phyloP scores from a whole-genome alignment of 352 stramenopile genomes.

The Pythium guiyangense region DNA sequence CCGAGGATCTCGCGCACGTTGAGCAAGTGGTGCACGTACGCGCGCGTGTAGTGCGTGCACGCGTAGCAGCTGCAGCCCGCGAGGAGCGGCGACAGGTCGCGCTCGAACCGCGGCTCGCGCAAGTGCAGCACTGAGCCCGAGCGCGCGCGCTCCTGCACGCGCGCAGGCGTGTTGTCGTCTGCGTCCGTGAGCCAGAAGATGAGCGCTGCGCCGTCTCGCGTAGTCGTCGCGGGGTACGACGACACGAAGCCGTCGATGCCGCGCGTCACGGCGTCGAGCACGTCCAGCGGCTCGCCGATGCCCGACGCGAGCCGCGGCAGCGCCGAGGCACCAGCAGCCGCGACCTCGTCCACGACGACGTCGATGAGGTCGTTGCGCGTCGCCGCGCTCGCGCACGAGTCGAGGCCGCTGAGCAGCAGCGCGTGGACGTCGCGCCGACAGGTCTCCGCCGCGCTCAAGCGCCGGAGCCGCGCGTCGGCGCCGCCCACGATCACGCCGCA shows the following conservation, averaged over 20 bases:
- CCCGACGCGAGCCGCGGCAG: slow-evolving; percentile 63
- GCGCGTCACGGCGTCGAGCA: slow-evolving; percentile 41
- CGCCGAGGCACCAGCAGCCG: slow-evolving; percentile 1
- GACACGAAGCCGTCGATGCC: slow-evolving; percentile 73
- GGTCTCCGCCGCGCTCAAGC: slow-evolving; percentile 51
- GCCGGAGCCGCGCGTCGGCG: slow-evolving; percentile 45
- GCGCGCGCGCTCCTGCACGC: slow-evolving; percentile 18
- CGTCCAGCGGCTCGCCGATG: slow-evolving; percentile 58
- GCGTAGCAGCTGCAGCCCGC: slow-evolving; percentile 67
- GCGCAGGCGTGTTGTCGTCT: slow-evolving; percentile 29
- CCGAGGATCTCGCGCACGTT: slow-evolving; percentile 91
- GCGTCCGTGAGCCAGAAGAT: slow-evolving; percentile 52
- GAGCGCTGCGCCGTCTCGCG: slow-evolving; percentile 41
- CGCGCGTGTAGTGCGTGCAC: slow-evolving; percentile 30
- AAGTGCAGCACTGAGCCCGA: slow-evolving; percentile 60
- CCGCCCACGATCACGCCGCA: slow-evolving; percentile 72
- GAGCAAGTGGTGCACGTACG: slow-evolving; percentile 81
- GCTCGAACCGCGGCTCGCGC: slow-evolving; percentile 54
- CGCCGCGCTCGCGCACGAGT: slow-evolving; percentile 27
- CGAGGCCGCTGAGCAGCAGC: slow-evolving; percentile 59
- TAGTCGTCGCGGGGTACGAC: slow-evolving; percentile 48
- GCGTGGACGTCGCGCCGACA: slow-evolving; percentile 64
- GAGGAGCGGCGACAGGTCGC: slow-evolving; percentile 59
- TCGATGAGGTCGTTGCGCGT: slow-evolving; percentile 45
- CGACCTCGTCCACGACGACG: slow-evolving; percentile 33